Percentiles rank a stretch among this genome's conserved stretches.
phyloP scores from a whole-genome alignment of 2,329 filamentous ascomycete species.

The Penicillium paneum region DNA sequence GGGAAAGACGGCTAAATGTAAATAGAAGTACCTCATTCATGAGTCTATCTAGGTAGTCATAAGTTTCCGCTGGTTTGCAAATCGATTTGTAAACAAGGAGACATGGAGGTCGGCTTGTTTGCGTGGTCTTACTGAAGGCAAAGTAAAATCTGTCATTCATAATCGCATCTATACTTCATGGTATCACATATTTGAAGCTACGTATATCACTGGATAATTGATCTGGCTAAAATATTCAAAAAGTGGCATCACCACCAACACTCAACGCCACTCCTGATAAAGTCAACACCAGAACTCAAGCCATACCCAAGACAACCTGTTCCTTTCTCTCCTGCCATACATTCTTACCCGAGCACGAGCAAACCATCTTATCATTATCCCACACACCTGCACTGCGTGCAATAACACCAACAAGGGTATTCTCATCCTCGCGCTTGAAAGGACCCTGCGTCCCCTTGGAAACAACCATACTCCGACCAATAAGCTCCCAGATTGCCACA shows the following conservation, averaged over 20 bases:
- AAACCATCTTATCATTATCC: constrained; percentile 98
- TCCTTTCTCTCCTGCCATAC: constrained; percentile 96
- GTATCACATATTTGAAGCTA: background rate
- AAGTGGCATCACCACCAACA: background rate
- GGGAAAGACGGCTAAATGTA: background rate
- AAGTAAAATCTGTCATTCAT: background rate
- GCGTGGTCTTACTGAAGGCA: background rate
- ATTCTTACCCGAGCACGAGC: constrained; percentile 95
- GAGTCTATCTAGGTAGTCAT: background rate
- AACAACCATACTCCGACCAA: constrained; percentile 87
- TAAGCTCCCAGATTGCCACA: constrained; percentile 92
- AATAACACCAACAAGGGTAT: constrained; percentile 89
- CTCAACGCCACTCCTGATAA: background rate
- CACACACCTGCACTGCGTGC: constrained; percentile 95
- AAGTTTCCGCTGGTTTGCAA: background rate
- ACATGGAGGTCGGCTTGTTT: background rate
- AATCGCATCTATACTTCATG: background rate
- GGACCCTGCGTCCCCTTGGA: constrained; percentile 63
- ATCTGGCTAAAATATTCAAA: background rate
- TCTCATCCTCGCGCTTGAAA: constrained; percentile 68
- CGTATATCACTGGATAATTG: background rate
- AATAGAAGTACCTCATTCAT: too few relatives aligned
- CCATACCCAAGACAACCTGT: constrained; percentile 84
- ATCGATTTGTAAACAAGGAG: background rate
- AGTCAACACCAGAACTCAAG: constrained; percentile 50